A percentile compares a stretch with the other conserved stretches of the same genome.
These are phyloP conservation scores for Diospyros kaki DNA, from an alignment of 148 eudicot genomes.

Conservation along the genomic window DNA sequence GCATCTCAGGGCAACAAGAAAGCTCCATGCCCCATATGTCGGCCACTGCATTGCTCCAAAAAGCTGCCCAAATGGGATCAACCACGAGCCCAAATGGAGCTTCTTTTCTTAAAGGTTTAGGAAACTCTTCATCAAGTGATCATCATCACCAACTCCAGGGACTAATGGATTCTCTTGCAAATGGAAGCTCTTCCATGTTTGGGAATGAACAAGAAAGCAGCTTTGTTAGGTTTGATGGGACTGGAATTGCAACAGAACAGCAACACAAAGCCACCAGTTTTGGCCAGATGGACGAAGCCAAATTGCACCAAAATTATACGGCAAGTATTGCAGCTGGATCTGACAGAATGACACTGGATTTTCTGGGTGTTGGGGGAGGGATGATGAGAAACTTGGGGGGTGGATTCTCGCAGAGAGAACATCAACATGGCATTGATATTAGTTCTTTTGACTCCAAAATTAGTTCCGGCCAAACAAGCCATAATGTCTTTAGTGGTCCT, in stretches of 20 bases:
- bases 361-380: constrained; percentile 43
- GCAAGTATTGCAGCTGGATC: constrained; percentile 23
- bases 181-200: constrained; percentile 7
- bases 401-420: constrained; percentile 16
- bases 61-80: constrained; percentile 71
- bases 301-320: neutral
- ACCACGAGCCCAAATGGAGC: constrained; percentile 34
- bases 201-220: constrained; percentile 3
- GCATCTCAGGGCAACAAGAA: constrained; percentile 3
- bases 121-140: neutral
- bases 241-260: neutral
- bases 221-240: constrained; percentile 6
- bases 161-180: constrained; percentile 38
- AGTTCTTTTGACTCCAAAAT: constrained; percentile 2
- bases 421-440: neutral
- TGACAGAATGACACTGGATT: constrained; percentile 49
- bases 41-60: constrained; percentile 66
- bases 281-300: constrained; percentile 7
- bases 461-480: too few relatives aligned
- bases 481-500: too few relatives aligned
- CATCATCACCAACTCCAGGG: constrained; percentile 21
- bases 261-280: neutral
- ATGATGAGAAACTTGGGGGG: constrained; percentile 47
- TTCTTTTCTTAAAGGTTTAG: constrained; percentile 1
- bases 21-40: constrained; percentile 40